phyloP scores from a whole-genome alignment of 1,284 basidiomycete genomes.

The Ganoderma sp. region DNA sequence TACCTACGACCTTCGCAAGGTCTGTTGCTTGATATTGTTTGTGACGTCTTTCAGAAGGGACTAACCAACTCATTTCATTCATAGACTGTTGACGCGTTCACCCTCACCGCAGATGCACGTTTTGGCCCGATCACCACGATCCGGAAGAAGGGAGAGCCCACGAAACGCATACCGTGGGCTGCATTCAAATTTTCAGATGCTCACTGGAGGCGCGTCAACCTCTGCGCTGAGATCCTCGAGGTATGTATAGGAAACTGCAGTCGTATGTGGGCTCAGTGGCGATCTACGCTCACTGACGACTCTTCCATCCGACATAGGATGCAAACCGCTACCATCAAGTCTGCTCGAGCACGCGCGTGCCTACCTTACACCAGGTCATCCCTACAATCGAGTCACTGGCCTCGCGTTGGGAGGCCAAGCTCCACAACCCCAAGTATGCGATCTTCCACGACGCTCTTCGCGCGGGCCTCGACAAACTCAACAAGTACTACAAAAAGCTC shows the following conservation, averaged over 20 bases:
- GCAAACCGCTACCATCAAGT: conserved; percentile 14
- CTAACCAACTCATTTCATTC: too few relatives aligned
- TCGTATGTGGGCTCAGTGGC: too few relatives aligned
- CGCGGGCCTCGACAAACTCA: conserved; percentile 33
- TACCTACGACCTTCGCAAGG: not conserved
- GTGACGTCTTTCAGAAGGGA: too few relatives aligned
- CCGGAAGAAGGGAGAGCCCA: conserved; percentile 20
- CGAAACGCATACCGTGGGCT: conserved; percentile 38
- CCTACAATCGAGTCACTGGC: conserved; percentile 35
- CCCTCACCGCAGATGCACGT: conserved; percentile 31
- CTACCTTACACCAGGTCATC: conserved; percentile 30
- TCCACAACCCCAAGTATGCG: conserved; percentile 17
- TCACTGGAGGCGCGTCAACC: conserved; percentile 32
- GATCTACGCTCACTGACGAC: too few relatives aligned
- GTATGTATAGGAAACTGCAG: too few relatives aligned
- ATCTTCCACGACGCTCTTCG: conserved; percentile 29
- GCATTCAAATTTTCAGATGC: conserved; percentile 32
- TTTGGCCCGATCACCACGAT: conserved; percentile 39
- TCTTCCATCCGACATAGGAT: too few relatives aligned
- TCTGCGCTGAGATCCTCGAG: conserved; percentile 16
- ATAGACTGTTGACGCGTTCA: conserved; percentile 35
- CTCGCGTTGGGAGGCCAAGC: conserved; percentile 36
- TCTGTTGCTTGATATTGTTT: too few relatives aligned
- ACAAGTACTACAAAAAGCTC: conserved; percentile 37
- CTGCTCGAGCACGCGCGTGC: conserved; percentile 2